A percentile compares a stretch with the other conserved stretches of the same genome.
phyloP scores from a whole-genome alignment of 2,329 filamentous ascomycete species.

The Nothophaeocryptopus gaeumannii region DNA sequence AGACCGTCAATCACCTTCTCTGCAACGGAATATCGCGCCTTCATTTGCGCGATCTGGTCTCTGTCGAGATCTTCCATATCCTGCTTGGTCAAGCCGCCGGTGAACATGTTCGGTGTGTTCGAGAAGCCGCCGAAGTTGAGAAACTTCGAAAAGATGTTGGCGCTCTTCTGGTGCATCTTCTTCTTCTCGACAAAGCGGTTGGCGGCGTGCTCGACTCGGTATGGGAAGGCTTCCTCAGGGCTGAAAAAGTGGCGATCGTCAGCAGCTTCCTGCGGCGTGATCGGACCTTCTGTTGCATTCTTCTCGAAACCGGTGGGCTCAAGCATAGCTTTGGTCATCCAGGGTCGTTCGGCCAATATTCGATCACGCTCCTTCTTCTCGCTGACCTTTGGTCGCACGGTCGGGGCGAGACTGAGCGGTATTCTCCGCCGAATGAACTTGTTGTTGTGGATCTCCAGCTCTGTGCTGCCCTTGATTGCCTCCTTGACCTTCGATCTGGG shows the following conservation, averaged over 20 bases:
- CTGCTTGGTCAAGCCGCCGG: conserved; percentile 39
- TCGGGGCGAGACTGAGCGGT: conserved; percentile 32
- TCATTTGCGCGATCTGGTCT: conserved; percentile 56
- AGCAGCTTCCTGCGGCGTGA: conserved; percentile 66
- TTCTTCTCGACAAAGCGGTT: conserved; percentile 75
- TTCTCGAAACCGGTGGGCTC: conserved; percentile 56
- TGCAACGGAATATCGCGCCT: conserved; percentile 46
- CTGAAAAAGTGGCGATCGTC: conserved; percentile 69
- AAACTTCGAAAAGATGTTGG: conserved; percentile 72
- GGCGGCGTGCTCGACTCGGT: conserved; percentile 81
- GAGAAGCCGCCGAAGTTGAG: conserved; percentile 80
- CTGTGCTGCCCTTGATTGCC: conserved; percentile 42
- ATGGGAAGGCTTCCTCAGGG: conserved; percentile 46
- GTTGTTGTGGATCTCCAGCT: conserved; percentile 42
- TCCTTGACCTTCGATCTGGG: conserved; percentile 38
- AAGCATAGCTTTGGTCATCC: conserved; percentile 43
- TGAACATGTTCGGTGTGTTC: conserved; percentile 59
- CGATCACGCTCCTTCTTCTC: conserved; percentile 30
- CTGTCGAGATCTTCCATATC: conserved; percentile 45
- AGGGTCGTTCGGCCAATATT: conserved; percentile 30
- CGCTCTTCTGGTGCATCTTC: conserved; percentile 64
- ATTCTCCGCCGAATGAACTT: conserved; percentile 44
- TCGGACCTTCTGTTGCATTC: conserved; percentile 73
- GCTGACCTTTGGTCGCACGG: conserved; percentile 28
- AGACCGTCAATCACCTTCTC: conserved; percentile 41